Conservation (phyloP, 1,284 basidiomycete species). For the Sporisorium sorghi region DNA sequence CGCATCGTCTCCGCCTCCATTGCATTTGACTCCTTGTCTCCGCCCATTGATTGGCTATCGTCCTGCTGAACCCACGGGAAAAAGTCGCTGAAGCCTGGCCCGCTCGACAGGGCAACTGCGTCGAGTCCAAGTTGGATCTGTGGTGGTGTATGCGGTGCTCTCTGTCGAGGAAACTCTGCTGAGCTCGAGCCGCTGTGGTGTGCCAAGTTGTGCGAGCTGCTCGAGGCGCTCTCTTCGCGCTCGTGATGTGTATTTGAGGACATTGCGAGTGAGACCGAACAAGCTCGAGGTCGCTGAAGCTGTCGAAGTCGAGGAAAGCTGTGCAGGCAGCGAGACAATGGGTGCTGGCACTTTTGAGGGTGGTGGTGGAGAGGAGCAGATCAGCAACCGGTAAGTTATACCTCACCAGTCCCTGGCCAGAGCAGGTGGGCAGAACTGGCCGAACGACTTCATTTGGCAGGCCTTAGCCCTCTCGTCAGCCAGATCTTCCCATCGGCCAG, state of each 20-base stretch:
- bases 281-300: too few relatives aligned
- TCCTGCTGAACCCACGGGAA: constrained; percentile 36
- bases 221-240: constrained; percentile 5
- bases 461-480: background rate
- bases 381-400: too few relatives aligned
- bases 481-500: background rate
- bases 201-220: background rate
- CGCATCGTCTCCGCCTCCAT: background rate
- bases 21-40: too few relatives aligned
- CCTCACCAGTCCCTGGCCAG: too few relatives aligned
- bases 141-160: constrained; percentile 23
- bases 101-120: background rate
- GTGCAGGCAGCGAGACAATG: background rate
- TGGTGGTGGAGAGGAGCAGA: background rate
- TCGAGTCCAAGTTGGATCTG: constrained; percentile 16
- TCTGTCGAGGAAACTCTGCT: constrained; percentile 1
- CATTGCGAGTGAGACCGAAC: background rate
- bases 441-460: background rate
- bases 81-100: constrained; percentile 16
- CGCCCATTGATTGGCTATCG: background rate
- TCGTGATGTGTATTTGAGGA: background rate
- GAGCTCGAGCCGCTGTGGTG: constrained; percentile 18
- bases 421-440: too few relatives aligned
- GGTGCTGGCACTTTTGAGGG: background rate
- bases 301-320: background rate